Conservation (phyloP, 2,329 filamentous ascomycete species). For the Rutstroemia sydowiana region DNA sequence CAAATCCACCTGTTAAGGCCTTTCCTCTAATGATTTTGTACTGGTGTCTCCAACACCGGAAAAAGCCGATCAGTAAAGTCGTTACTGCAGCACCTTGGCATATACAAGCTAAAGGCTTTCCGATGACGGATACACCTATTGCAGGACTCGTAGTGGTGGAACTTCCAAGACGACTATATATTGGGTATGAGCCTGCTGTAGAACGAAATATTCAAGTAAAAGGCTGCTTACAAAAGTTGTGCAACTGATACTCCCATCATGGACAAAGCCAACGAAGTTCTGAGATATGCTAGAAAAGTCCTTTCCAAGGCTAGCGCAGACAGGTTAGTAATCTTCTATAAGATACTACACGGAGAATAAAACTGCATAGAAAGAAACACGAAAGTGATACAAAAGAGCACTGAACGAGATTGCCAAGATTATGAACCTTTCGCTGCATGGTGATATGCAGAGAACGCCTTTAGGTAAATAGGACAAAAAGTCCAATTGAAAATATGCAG, state of each 20-base stretch:
- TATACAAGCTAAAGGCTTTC: constrained; percentile 46
- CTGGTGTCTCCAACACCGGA: constrained; percentile 55
- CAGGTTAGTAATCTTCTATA: constrained; percentile 8
- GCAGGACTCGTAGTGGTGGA: constrained; percentile 26
- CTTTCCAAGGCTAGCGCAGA: constrained; percentile 57
- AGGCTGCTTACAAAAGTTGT: constrained; percentile 48
- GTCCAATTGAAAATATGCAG: constrained; percentile 8
- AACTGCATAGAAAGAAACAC: neutral
- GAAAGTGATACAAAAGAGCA: neutral
- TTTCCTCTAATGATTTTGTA: constrained; percentile 50
- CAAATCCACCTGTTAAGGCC: constrained; percentile 51
- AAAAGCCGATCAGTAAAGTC: constrained; percentile 42
- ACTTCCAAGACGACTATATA: constrained; percentile 42
- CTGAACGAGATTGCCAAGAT: neutral
- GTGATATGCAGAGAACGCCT: neutral
- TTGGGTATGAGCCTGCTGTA: constrained; percentile 1
- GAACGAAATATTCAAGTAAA: constrained; percentile 2
- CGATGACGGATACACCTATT: constrained; percentile 54
- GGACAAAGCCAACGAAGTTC: constrained; percentile 61
- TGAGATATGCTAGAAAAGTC: constrained; percentile 66
- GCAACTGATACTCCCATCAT: constrained; percentile 59
- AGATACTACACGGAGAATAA: neutral
- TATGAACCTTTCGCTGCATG: neutral
- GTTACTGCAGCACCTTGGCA: constrained; percentile 37
- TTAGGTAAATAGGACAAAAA: neutral